Base-by-base conservation (phyloP, 2,329 filamentous ascomycete genomes). In the Didymella sp. region DNA sequence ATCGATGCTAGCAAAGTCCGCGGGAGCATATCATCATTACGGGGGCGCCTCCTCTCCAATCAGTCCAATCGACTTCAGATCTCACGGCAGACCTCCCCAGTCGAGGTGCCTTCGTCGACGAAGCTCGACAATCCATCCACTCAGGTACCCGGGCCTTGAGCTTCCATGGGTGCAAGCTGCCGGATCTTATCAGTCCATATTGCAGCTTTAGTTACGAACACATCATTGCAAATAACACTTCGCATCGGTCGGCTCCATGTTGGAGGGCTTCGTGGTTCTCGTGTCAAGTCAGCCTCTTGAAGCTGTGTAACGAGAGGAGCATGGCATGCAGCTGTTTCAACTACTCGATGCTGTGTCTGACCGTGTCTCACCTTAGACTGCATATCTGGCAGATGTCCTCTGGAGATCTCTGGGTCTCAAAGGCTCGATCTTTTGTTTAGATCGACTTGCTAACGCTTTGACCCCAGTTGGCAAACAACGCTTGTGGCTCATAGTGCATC, bases 241-340 rank as follows among this genome's bases (percentile, higher is more conserved):
- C 56, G 46, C 51, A 35, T 58, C 31, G 43, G 41, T 56, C 45
- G 51, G 50, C 51, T 49, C 38, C 48, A 49, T 33, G 31, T 38
- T 37, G 15, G 25, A 33, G 33, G 47, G 45, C 40, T 58, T 44
- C 38, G 45, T 46, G 17, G 47, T 62, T 62, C 43, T 60, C 57
- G 58, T 63, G 54, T 61, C 50, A 51, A 56, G 38, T 52, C 59
- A 59, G 47, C 54, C 56, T 55, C 53, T 51, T 52, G 35, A 48
- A 45, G 53, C 27, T 30, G 62, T 68, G 62, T 51, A 59, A 66
- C 62, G 33, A 30, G 38, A 46, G 50, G 35, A 46, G 61, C 59
- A 53, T 67, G 64, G 61, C 60, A 60, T 61, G 62, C 51, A 62
- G 42, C 37, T 59, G 67, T 70, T 68, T 69, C 66, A 64, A 55